These are phyloP conservation scores for Baorangia bicolor DNA, from an alignment of 768 basidiomycete species.

Conservation along the genomic window DNA sequence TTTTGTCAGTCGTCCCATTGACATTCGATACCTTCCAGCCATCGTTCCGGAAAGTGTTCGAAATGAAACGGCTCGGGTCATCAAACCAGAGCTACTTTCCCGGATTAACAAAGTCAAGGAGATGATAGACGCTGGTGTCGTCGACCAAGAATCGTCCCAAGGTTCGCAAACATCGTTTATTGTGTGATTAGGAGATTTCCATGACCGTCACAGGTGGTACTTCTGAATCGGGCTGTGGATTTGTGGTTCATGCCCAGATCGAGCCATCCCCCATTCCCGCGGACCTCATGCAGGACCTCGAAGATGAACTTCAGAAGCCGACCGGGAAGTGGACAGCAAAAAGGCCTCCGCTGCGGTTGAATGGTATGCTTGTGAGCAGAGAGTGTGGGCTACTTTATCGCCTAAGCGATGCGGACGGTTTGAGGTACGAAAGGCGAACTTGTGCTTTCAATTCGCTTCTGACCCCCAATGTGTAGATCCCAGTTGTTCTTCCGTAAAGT, in stretches of 20 bases:
- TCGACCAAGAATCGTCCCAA: constrained; percentile 50
- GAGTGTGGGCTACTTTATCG: constrained; percentile 79
- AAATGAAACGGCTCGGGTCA: constrained; percentile 58
- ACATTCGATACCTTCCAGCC: constrained; percentile 64
- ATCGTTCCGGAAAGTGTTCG: constrained; percentile 55
- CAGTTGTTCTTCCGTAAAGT: constrained; percentile 73
- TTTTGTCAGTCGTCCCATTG: constrained; percentile 48
- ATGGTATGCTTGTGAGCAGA: constrained; percentile 70
- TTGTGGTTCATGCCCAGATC: constrained; percentile 65
- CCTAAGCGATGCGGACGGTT: constrained; percentile 61
- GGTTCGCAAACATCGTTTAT: constrained; percentile 21
- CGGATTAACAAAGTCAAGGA: constrained; percentile 58
- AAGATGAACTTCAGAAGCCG: constrained; percentile 71
- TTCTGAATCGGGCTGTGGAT: constrained; percentile 56
- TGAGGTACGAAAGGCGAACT: constrained; percentile 47
- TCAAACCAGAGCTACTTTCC: constrained; percentile 58
- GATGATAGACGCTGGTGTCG: constrained; percentile 63
- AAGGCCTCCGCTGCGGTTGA: constrained; percentile 56
- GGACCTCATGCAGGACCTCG: constrained; percentile 62
- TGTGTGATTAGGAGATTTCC: not conserved
- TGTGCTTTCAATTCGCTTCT: not conserved
- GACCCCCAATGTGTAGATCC: constrained; percentile 36
- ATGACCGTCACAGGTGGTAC: constrained; percentile 39
- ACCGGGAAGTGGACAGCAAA: constrained; percentile 64
- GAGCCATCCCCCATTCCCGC: constrained; percentile 52